Evolutionary conservation across 1,284 basidiomycete genomes (phyloP).

Genomic region (Baeospora myosura): DNA sequence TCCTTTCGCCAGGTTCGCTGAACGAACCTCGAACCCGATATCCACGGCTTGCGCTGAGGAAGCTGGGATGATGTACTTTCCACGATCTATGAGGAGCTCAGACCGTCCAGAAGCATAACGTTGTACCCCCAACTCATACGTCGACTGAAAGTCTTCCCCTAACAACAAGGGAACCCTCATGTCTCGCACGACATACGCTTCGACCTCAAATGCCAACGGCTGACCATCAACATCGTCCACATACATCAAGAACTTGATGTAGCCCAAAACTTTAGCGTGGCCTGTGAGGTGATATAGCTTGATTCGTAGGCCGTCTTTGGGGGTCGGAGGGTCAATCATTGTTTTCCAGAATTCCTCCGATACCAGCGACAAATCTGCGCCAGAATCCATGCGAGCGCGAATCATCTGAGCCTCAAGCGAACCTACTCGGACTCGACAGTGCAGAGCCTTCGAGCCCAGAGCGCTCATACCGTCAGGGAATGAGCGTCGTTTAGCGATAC

Average conservation of each 20-base stretch:
- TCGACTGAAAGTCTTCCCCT: constrained; percentile 21
- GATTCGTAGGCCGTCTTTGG: constrained; percentile 10
- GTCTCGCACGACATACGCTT: constrained; percentile 21
- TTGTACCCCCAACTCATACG: constrained; percentile 14
- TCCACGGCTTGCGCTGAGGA: not conserved
- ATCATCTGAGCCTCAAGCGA: not conserved
- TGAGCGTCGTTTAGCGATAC: too few species aligned
- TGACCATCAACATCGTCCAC: constrained; percentile 1
- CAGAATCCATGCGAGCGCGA: constrained; percentile 10
- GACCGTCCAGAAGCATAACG: constrained; percentile 7
- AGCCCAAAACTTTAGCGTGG: constrained; percentile 11
- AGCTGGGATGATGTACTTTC: not conserved
- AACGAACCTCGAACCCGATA: too few species aligned
- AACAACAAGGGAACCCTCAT: constrained; percentile 20
- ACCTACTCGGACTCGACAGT: not conserved
- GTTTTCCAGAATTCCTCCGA: constrained; percentile 10
- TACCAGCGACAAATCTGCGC: constrained; percentile 14
- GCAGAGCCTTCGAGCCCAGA: not conserved
- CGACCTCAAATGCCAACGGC: constrained; percentile 13
- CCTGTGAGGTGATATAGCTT: constrained; percentile 13
- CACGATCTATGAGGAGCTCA: not conserved
- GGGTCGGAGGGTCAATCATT: constrained; percentile 3
- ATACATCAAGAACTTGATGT: constrained; percentile 6
- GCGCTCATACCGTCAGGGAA: constrained; percentile 3
- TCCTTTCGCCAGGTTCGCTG: too few species aligned